Evolutionary conservation across 2,329 filamentous ascomycete species (phyloP).

Genomic region (Pseudomassariella vexata): DNA sequence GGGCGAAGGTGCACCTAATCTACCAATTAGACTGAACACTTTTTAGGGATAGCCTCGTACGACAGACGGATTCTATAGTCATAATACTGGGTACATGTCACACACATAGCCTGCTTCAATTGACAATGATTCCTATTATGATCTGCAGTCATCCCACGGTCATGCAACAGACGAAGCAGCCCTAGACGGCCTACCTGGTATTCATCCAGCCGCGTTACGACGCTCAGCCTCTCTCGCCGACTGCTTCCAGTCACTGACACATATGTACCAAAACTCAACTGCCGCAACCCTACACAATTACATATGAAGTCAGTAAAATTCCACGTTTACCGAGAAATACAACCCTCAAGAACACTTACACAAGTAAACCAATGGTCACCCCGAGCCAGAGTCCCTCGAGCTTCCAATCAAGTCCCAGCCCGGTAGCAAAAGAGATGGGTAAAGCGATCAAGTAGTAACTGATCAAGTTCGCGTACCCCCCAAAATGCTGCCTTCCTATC

Average conservation of each 20-base stretch:
- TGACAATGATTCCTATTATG: too few relatives aligned
- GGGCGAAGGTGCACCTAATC: too few relatives aligned
- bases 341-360: conserved; percentile 35
- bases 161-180: too few relatives aligned
- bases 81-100: too few relatives aligned
- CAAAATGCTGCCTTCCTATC: conserved; percentile 81
- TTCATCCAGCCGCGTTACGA: conserved; percentile 42
- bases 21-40: too few relatives aligned
- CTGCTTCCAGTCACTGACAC: conserved; percentile 46
- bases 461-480: conserved; percentile 81
- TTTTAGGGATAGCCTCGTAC: too few relatives aligned
- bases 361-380: conserved; percentile 63
- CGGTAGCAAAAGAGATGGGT: conserved; percentile 73
- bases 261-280: conserved; percentile 49
- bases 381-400: conserved; percentile 78
- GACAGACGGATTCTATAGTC: too few relatives aligned
- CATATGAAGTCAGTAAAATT: too few relatives aligned
- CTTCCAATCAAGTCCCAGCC: conserved; percentile 72
- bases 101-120: too few relatives aligned
- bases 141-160: too few relatives aligned
- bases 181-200: too few relatives aligned
- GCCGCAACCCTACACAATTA: conserved; percentile 35
- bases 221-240: conserved; percentile 47
- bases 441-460: conserved; percentile 84
- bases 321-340: too few relatives aligned